Evolutionary conservation across 2,329 filamentous ascomycete species (phyloP), one percentile per base, ranked within the genome.

Genomic region (Zymoseptoria crescenta): DNA sequence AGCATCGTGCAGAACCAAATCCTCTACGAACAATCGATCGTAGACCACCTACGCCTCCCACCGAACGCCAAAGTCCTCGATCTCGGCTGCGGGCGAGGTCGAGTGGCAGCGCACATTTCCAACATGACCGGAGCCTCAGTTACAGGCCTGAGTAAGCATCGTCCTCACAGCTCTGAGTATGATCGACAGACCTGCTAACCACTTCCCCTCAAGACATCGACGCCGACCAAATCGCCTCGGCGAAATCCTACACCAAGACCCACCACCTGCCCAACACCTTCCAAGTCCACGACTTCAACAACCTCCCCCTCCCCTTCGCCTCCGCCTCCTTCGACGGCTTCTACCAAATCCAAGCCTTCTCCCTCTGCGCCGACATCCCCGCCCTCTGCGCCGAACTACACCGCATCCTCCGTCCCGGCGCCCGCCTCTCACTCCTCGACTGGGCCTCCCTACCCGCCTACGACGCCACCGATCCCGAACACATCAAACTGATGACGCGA

Each of bases 321-420:
- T 57, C 61, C n/a, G 59, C 59, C 20, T 54, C 64, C 19, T 69
- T 68, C 54, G 68, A 70, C 57, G 67, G 61, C 62, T 69, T 70
- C 60, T 70, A 70, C 58, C 64, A 70, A 54, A 69, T 70, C 30
- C 68, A 70, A 54, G 68, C 68, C 21, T 68, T 70, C 62, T 67
- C 64, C 52, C 57, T 70, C 7, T 66, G 64, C 52, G 68, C 68
- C 52, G 66, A 69, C 56, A 63, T 67, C 49, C 50, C 59, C 1
- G 60, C 61, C 28, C 59, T 69, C 2, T 66, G 60, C 52, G 45
- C 55, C 29, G 68, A 70, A 53, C 59, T 70, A 7, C 64, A 62
- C 55, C 61, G 68, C 19, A 60, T 70, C 8, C 60, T 70, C 24
- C 68, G 67, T 49, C 68, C 68, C 19, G 68, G 68, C 20, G 64